A percentile compares a stretch with the other conserved stretches of the same genome.
phyloP scores from a whole-genome alignment of 306 rosid genomes.

The Luffa aegyptiaca region DNA sequence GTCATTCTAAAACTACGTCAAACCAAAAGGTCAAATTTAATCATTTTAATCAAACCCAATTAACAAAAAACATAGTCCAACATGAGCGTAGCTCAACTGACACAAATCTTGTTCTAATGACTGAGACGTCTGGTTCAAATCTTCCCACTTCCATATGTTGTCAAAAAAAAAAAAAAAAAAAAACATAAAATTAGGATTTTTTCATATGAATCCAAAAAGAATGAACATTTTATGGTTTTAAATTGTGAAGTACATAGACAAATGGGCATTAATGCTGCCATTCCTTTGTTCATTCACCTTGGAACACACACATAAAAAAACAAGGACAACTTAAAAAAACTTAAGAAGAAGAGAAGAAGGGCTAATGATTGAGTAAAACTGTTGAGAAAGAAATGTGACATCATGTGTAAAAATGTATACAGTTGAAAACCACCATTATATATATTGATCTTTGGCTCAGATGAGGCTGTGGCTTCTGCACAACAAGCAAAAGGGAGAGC shows the following conservation, averaged over 20 bases:
- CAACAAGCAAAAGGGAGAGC: slow-evolving; percentile 3
- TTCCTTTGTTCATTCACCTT: not conserved
- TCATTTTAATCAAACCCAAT: no score
- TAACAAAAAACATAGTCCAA: no score
- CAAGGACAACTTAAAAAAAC: not conserved
- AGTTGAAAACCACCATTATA: not conserved
- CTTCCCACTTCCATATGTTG: no score
- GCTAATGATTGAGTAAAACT: not conserved
- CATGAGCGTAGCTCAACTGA: no score
- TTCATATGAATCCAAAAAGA: not conserved
- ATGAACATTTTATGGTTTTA: not conserved
- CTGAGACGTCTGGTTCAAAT: no score
- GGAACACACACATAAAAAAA: not conserved
- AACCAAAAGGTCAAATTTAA: not conserved
- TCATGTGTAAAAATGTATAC: not conserved
- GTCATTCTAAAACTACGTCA: not conserved
- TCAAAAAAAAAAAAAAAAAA: no score
- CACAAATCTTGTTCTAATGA: no score
- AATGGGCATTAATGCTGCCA: not conserved
- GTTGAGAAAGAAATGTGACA: slow-evolving; percentile 1
- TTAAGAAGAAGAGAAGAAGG: not conserved
- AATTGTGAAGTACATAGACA: not conserved
- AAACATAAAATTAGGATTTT: not conserved
- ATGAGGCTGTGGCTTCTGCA: not conserved
- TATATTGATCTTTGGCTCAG: not conserved